Conservation (phyloP, 805 yeast species). For the Yamadazyma olivae region DNA sequence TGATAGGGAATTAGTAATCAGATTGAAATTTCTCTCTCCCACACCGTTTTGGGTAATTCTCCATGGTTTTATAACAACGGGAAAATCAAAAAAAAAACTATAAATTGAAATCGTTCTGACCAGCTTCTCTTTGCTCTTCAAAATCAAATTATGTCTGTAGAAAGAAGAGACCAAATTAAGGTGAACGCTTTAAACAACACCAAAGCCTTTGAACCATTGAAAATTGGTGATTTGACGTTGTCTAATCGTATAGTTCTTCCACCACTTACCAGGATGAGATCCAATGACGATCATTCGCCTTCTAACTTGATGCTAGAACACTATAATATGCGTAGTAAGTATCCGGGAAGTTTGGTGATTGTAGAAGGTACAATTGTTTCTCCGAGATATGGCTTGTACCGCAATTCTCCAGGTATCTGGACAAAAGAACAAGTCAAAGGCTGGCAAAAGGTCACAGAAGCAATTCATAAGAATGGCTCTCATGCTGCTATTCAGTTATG, state of each 20-base stretch:
- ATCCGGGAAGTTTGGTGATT: constrained; percentile 27
- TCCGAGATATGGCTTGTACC: constrained; percentile 35
- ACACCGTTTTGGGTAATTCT: no score
- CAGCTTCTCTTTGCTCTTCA: no score
- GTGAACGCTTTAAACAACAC: constrained; percentile 7
- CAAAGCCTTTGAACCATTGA: constrained; percentile 28
- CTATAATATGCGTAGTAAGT: constrained; percentile 26
- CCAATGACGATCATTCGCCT: constrained; percentile 20
- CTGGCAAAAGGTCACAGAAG: constrained; percentile 47
- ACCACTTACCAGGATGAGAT: constrained; percentile 26
- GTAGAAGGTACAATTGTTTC: constrained; percentile 32
- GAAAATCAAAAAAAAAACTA: no score
- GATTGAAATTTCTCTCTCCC: no score
- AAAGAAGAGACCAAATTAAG: no score
- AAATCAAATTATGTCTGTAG: no score
- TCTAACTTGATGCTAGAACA: constrained; percentile 24
- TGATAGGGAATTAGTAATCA: no score
- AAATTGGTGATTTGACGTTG: constrained; percentile 26
- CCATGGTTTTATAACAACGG: no score
- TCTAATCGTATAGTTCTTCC: constrained; percentile 21
- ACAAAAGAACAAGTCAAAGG: constrained; percentile 43
- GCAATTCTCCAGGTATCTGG: constrained; percentile 48
- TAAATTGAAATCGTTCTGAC: no score
- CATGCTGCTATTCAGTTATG: constrained; percentile 49
- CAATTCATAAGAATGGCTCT: constrained; percentile 44